A percentile compares a stretch with the other conserved stretches of the same genome.
phyloP scores from a whole-genome alignment of 106 monocot species.

The Dendrobium catenatum region DNA sequence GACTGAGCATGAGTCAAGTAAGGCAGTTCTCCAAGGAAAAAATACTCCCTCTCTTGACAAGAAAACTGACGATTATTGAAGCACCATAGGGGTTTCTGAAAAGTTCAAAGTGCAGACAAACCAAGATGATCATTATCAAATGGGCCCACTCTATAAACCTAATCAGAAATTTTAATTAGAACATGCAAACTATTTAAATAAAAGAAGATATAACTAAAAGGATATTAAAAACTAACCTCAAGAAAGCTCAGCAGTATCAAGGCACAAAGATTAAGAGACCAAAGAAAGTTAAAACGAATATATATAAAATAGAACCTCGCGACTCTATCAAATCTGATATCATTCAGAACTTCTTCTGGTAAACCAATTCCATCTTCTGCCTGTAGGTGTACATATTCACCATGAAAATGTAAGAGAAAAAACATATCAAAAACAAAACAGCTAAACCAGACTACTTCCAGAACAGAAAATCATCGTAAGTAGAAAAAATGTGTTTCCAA shows the following conservation, averaged over 20 bases:
- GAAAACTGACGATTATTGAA: constrained; percentile 25
- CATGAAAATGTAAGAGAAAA: neutral
- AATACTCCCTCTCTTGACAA: constrained; percentile 74
- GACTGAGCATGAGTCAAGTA: constrained; percentile 63
- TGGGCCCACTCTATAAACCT: neutral
- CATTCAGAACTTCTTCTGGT: constrained; percentile 88
- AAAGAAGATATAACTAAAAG: neutral
- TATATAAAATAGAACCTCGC: constrained; percentile 79
- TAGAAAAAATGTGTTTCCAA: neutral
- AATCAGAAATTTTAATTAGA: neutral
- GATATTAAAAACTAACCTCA: constrained; percentile 54
- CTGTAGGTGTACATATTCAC: constrained; percentile 28
- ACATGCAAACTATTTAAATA: neutral
- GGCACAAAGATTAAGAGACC: constrained; percentile 89
- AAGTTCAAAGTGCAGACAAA: neutral
- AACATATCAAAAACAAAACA: neutral
- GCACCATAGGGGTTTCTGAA: constrained; percentile 95
- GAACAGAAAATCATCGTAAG: neutral
- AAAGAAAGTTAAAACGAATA: constrained; percentile 59
- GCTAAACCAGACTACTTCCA: neutral
- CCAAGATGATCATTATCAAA: neutral
- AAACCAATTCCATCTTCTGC: constrained; percentile 98
- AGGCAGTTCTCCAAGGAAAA: constrained; percentile 86
- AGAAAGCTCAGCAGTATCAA: constrained; percentile 78
- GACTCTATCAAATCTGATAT: constrained; percentile 53